A percentile compares a stretch with the other conserved stretches of the same genome.
Evolutionary conservation across 306 rosid genomes (phyloP).

Genomic region (Geum urbanum): DNA sequence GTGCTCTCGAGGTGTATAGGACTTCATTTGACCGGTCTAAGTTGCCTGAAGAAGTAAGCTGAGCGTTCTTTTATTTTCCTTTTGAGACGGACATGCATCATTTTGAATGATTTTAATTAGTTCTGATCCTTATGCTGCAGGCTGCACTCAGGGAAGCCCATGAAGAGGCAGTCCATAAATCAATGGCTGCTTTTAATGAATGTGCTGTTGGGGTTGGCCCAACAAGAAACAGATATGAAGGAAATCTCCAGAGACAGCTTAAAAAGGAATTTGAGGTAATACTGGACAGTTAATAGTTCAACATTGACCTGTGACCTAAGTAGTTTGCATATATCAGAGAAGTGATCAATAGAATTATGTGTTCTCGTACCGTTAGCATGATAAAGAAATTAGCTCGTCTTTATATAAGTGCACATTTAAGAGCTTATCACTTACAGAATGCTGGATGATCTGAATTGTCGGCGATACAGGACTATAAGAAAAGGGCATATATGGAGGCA

Average conservation of each 20-base stretch:
- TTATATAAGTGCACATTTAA: neutral
- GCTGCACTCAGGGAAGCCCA: slow-evolving; percentile 84
- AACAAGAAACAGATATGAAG: slow-evolving; percentile 77
- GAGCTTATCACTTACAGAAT: slow-evolving; percentile 1
- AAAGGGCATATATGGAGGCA: slow-evolving; percentile 82
- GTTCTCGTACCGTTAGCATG: neutral
- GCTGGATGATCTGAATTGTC: slow-evolving; percentile 29
- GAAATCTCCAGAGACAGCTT: slow-evolving; percentile 57
- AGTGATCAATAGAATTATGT: neutral
- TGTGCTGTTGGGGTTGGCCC: slow-evolving; percentile 85
- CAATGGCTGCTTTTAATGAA: slow-evolving; percentile 69
- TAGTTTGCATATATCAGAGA: neutral
- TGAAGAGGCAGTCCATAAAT: slow-evolving; percentile 72
- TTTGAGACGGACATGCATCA: neutral
- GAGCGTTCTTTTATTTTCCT: no score
- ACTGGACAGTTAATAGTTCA: neutral
- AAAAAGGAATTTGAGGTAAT: slow-evolving; percentile 83
- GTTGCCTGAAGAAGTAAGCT: slow-evolving; percentile 87
- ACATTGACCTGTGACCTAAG: neutral
- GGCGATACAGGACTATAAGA: slow-evolving; percentile 72
- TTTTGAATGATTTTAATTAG: slow-evolving; percentile 10
- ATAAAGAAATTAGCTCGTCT: neutral
- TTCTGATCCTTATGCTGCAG: slow-evolving; percentile 44
- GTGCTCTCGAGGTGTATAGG: slow-evolving; percentile 68
- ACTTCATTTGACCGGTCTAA: slow-evolving; percentile 68